Percentiles rank a stretch among this genome's conserved stretches.
Evolutionary conservation across 371 early-diverging fungal species (phyloP).

Genomic region (Apophysomyces elegans): DNA sequence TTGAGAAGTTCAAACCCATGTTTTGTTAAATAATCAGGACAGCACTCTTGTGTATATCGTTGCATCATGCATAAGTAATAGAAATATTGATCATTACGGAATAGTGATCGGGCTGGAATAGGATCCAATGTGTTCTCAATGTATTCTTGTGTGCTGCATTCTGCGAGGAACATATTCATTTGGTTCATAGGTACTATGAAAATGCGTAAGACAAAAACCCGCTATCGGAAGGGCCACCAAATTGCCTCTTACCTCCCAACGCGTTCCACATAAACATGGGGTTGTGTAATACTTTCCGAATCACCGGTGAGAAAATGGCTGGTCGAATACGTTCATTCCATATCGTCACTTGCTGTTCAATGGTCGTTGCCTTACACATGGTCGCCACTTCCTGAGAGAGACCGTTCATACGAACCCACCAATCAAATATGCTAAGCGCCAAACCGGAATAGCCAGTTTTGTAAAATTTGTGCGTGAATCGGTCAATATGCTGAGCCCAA

Average conservation of each 20-base stretch:
- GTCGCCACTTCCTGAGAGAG: constrained; percentile 59
- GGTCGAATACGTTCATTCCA: constrained; percentile 73
- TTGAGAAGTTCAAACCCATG: constrained; percentile 69
- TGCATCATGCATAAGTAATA: constrained; percentile 79
- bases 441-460: constrained; percentile 87
- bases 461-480: constrained; percentile 71
- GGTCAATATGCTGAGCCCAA: constrained; percentile 70
- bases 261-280: constrained; percentile 88
- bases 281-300: constrained; percentile 70
- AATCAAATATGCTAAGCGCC: constrained; percentile 72
- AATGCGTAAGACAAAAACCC: background rate
- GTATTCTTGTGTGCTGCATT: constrained; percentile 80
- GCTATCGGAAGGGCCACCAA: background rate
- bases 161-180: constrained; percentile 83
- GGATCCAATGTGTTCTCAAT: constrained; percentile 84
- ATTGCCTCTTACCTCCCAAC: constrained; percentile 59
- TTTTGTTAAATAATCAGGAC: constrained; percentile 78
- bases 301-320: constrained; percentile 65
- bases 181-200: constrained; percentile 80
- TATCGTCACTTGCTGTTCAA: constrained; percentile 65
- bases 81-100: constrained; percentile 81
- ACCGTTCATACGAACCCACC: constrained; percentile 66
- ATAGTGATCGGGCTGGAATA: constrained; percentile 64
- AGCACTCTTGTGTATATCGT: constrained; percentile 64
- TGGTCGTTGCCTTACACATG: constrained; percentile 59